These are phyloP conservation scores for Yamadazyma ubonensis DNA, from an alignment of 805 yeast genomes.

Conservation along the genomic window DNA sequence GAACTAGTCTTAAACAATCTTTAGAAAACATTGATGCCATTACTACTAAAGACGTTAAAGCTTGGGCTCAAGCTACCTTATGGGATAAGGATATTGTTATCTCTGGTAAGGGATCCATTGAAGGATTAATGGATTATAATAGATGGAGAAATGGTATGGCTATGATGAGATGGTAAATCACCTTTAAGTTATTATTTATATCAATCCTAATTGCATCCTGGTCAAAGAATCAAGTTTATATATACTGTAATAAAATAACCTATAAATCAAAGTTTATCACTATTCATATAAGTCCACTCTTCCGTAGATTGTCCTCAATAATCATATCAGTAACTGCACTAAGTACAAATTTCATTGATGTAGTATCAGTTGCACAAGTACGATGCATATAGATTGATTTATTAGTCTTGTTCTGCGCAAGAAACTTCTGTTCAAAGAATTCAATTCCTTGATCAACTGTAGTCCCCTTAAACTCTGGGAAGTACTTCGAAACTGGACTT, in stretches of 20 bases:
- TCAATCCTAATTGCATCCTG: constrained; percentile 7
- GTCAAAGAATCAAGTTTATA: constrained; percentile 5
- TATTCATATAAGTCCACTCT: constrained; percentile 64
- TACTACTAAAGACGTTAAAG: constrained; percentile 55
- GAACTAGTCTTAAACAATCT: constrained; percentile 59
- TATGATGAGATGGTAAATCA: constrained; percentile 65
- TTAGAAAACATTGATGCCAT: constrained; percentile 63
- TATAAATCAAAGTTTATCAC: constrained; percentile 1
- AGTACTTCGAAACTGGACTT: constrained; percentile 67
- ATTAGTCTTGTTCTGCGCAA: constrained; percentile 60
- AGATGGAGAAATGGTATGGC: constrained; percentile 89
- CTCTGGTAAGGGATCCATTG: constrained; percentile 84
- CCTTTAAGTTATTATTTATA: constrained; percentile 1
- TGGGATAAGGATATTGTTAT: constrained; percentile 85
- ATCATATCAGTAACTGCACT: constrained; percentile 92
- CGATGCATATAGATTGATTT: constrained; percentile 86
- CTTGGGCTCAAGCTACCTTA: constrained; percentile 73
- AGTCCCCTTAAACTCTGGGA: constrained; percentile 72
- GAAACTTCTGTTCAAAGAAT: constrained; percentile 68
- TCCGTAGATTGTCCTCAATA: constrained; percentile 75
- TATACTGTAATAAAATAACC: constrained; percentile 3
- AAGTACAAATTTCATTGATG: constrained; percentile 84
- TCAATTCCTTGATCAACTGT: constrained; percentile 64
- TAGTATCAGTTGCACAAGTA: constrained; percentile 94
- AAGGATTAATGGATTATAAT: constrained; percentile 78